phyloP scores from a whole-genome alignment of 306 rosid species.

The Calophaca sinica region DNA sequence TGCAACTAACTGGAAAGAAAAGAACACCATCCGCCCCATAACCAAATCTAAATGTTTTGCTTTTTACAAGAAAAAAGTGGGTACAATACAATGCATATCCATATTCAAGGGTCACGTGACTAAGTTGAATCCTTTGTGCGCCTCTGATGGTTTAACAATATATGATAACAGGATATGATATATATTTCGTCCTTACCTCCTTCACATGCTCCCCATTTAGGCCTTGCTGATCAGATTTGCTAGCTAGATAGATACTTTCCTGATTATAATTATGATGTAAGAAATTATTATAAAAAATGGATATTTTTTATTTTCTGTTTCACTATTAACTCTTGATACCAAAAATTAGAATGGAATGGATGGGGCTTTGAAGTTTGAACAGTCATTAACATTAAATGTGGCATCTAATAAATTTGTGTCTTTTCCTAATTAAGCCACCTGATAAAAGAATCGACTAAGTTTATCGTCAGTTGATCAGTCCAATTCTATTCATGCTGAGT shows the following conservation, averaged over 20 bases:
- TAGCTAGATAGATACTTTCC: conserved; percentile 3
- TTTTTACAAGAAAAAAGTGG: conserved; percentile 40
- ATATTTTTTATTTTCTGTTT: not conserved
- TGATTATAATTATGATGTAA: not conserved
- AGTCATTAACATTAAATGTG: too few relatives aligned
- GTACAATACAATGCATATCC: conserved; percentile 50
- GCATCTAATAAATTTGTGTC: too few relatives aligned
- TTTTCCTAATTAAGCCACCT: too few relatives aligned
- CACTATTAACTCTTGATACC: not conserved
- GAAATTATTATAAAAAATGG: not conserved
- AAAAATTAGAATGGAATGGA: too few relatives aligned
- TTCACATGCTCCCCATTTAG: conserved; percentile 55
- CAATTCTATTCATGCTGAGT: too few relatives aligned
- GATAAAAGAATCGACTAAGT: too few relatives aligned
- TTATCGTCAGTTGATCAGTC: too few relatives aligned
- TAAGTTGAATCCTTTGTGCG: conserved; percentile 9
- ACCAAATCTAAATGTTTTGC: conserved; percentile 45
- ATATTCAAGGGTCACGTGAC: conserved; percentile 57
- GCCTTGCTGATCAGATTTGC: conserved; percentile 5
- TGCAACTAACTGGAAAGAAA: conserved; percentile 24
- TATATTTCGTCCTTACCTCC: conserved; percentile 28
- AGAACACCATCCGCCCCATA: not conserved
- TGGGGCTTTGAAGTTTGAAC: too few relatives aligned
- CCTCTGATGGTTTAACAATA: conserved; percentile 6
- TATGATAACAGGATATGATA: not conserved